phyloP scores from a whole-genome alignment of 306 rosid genomes.

The Pyrus pyrifolia region DNA sequence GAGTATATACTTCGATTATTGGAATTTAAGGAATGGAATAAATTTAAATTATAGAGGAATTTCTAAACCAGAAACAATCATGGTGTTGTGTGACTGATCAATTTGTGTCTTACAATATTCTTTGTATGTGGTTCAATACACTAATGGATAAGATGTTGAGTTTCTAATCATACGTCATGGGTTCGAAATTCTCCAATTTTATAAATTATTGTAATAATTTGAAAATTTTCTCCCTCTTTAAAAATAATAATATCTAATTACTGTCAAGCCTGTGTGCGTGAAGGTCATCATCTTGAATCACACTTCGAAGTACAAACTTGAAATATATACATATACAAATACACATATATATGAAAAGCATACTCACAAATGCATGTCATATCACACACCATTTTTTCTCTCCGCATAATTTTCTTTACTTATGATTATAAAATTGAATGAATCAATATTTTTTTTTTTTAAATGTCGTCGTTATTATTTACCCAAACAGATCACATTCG shows the following conservation, averaged over 20 bases:
- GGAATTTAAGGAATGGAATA: not conserved
- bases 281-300: slow-evolving; percentile 29
- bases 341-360: not conserved
- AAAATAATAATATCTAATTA: not conserved
- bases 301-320: slow-evolving; percentile 4
- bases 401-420: not conserved
- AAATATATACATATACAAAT: not conserved
- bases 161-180: too few relatives aligned
- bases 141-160: too few relatives aligned
- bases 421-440: too few relatives aligned
- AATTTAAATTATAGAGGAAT: not conserved
- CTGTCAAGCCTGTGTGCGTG: slow-evolving; percentile 9
- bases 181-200: too few relatives aligned
- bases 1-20: not conserved
- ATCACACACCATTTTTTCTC: not conserved
- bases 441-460: too few relatives aligned
- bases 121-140: not conserved
- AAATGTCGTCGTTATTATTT: not conserved
- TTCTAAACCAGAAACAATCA: not conserved
- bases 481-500: not conserved
- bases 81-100: not conserved
- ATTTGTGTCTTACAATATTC: not conserved
- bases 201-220: too few relatives aligned
- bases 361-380: not conserved
- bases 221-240: too few relatives aligned